Percentiles rank a stretch among this genome's conserved stretches.
Evolutionary conservation across 1,139 yeast species (phyloP).

Genomic region (Taphrina communis): DNA sequence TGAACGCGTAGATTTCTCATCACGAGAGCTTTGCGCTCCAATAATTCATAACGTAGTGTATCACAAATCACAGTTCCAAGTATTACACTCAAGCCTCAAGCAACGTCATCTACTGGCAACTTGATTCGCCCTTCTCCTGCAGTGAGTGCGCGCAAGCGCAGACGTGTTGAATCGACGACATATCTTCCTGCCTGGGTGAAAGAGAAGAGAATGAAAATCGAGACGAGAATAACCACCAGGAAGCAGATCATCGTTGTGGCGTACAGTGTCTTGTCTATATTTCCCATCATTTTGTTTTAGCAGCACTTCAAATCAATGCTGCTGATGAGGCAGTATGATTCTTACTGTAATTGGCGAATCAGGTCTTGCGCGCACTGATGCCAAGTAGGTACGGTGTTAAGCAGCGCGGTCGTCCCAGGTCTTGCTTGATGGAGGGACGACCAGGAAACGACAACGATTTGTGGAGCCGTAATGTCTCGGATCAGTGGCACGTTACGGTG

Average conservation of each 20-base stretch:
- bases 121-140: slow-evolving; percentile 32
- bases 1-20: neutral
- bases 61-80: neutral
- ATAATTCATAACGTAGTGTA: too few relatives aligned
- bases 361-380: too few relatives aligned
- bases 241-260: slow-evolving; percentile 11
- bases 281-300: neutral
- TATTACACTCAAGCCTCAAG: neutral
- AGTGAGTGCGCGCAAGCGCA: slow-evolving; percentile 23
- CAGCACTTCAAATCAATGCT: too few relatives aligned
- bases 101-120: neutral
- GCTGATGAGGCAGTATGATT: too few relatives aligned
- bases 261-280: slow-evolving; percentile 10
- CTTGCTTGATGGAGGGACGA: neutral
- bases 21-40: too few relatives aligned
- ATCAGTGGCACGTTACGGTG: neutral
- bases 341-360: too few relatives aligned
- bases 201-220: slow-evolving; percentile 27
- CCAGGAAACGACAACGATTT: neutral
- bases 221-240: slow-evolving; percentile 12
- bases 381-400: too few relatives aligned
- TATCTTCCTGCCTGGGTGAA: slow-evolving; percentile 35
- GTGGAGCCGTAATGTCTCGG: slow-evolving; percentile 1
- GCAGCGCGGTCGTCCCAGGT: too few relatives aligned
- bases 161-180: slow-evolving; percentile 28